phyloP scores from a whole-genome alignment of 1,139 yeast species.

The Yamadazyma aaseri region DNA sequence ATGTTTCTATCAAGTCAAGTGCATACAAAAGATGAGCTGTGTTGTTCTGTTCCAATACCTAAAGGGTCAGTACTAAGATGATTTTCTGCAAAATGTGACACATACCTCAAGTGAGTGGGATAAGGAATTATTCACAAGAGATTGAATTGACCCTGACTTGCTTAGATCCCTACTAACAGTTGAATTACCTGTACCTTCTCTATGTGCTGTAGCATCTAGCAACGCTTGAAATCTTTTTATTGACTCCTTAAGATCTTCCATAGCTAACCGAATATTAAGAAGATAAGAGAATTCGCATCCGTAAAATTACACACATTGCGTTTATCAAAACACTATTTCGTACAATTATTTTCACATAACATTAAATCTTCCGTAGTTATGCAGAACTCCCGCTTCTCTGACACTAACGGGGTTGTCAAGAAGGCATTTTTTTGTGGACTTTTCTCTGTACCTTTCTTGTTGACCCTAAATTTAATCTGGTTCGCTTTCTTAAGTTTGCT shows the following conservation, averaged over 20 bases:
- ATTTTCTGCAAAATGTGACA: not conserved
- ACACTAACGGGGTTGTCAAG: too few species aligned
- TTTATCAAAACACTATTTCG: too few species aligned
- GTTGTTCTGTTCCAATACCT: not conserved
- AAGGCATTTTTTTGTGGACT: not conserved
- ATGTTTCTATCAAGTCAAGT: too few species aligned
- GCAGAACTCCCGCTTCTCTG: too few species aligned
- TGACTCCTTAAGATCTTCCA: not conserved
- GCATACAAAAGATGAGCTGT: too few species aligned
- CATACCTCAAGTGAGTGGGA: conserved; percentile 1
- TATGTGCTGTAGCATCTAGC: not conserved
- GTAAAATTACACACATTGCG: not conserved
- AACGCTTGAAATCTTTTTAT: conserved; percentile 1
- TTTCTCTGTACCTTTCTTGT: not conserved
- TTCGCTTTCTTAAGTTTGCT: not conserved
- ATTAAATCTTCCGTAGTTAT: too few species aligned
- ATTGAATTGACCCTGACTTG: too few species aligned
- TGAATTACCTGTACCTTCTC: too few species aligned
- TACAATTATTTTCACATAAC: too few species aligned
- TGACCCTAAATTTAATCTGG: not conserved
- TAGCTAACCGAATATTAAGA: not conserved
- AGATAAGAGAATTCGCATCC: not conserved
- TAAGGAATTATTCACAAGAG: not conserved
- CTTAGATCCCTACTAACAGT: too few species aligned
- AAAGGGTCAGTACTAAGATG: not conserved